Percentiles rank a stretch among this genome's conserved stretches.
Evolutionary conservation across 768 basidiomycete species (phyloP).

Genomic region (Dendrothele bispora): DNA sequence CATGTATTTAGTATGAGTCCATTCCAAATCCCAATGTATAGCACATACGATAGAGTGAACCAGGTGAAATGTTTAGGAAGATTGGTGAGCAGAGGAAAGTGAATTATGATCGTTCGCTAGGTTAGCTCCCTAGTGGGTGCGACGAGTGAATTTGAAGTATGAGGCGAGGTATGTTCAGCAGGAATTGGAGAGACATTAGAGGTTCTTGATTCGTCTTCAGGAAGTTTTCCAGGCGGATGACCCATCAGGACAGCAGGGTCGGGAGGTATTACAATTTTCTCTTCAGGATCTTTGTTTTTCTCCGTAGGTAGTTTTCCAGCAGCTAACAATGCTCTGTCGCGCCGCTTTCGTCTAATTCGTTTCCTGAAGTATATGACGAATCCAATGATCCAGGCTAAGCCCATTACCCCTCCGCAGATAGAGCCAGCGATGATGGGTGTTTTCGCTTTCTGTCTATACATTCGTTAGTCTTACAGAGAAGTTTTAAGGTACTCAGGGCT

Average conservation of each 20-base stretch:
- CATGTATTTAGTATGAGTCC: background rate
- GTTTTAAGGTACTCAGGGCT: constrained; percentile 5
- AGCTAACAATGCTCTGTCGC: too few species aligned
- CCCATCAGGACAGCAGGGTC: constrained; percentile 68
- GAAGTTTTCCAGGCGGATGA: constrained; percentile 40
- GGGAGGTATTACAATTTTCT: constrained; percentile 58
- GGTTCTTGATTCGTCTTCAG: too few species aligned
- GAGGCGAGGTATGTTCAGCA: too few species aligned
- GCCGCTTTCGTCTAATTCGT: constrained; percentile 46
- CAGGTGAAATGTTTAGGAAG: background rate
- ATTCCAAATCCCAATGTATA: background rate
- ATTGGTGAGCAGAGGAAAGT: too few species aligned
- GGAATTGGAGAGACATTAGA: too few species aligned
- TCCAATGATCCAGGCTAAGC: constrained; percentile 54
- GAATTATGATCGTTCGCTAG: too few species aligned
- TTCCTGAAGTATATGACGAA: constrained; percentile 59
- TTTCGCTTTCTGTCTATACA: constrained; percentile 46
- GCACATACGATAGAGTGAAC: background rate
- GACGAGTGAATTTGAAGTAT: too few species aligned
- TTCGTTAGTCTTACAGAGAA: background rate
- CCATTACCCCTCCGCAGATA: constrained; percentile 55
- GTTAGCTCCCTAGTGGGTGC: too few species aligned
- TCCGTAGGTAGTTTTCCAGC: constrained; percentile 44
- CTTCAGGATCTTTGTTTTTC: constrained; percentile 37
- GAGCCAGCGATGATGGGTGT: constrained; percentile 64